A percentile compares a stretch with the other conserved stretches of the same genome.
Conservation (phyloP, 306 rosid genomes). For the Comarum palustre region DNA sequence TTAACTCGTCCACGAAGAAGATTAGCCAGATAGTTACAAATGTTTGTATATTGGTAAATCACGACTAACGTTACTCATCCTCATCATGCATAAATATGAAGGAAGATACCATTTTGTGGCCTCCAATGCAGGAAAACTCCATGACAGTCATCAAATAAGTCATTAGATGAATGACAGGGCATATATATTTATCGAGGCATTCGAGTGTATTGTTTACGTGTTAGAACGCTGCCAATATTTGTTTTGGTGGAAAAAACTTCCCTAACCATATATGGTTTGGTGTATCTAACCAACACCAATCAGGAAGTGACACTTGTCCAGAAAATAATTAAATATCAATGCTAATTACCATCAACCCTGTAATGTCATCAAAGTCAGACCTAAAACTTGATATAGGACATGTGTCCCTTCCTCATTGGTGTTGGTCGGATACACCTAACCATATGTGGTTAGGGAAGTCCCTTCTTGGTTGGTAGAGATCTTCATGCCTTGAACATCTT, state of each 20-base stretch:
- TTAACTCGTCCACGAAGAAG: conserved; percentile 1
- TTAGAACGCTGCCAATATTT: not conserved
- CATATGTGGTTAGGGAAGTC: too few species aligned
- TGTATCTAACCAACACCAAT: too few species aligned
- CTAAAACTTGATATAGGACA: too few species aligned
- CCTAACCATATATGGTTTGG: too few species aligned
- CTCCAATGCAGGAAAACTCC: conserved; percentile 27
- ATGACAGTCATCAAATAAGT: conserved; percentile 15
- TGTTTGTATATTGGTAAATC: not conserved
- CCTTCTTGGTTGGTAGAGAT: not conserved
- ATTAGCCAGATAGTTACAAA: not conserved
- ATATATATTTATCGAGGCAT: too few species aligned
- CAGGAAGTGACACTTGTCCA: too few species aligned
- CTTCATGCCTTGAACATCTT: conserved; percentile 7
- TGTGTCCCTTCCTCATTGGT: too few species aligned
- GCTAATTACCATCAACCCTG: too few species aligned
- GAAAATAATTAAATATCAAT: too few species aligned
- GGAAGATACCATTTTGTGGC: conserved; percentile 25
- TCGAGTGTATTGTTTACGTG: not conserved
- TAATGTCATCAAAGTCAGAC: too few species aligned
- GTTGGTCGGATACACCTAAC: too few species aligned
- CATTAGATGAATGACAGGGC: not conserved
- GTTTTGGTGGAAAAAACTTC: too few species aligned
- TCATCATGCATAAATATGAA: not conserved
- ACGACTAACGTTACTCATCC: not conserved